phyloP scores from a whole-genome alignment of 1,284 basidiomycete species.

The Ganoderma lucidum region DNA sequence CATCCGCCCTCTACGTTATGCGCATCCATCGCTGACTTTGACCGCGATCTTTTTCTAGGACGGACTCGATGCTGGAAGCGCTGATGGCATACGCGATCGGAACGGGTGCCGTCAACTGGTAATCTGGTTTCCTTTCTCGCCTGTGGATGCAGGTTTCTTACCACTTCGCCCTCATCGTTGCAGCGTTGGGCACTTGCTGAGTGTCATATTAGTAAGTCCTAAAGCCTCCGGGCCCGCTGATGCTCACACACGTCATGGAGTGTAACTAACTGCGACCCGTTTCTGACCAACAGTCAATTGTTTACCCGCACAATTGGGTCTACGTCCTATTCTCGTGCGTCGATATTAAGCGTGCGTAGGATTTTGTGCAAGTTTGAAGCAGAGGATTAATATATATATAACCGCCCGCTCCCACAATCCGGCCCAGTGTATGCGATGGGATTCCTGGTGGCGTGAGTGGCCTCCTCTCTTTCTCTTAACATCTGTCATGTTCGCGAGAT shows the following conservation, averaged over 20 bases:
- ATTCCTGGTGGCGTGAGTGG: background rate
- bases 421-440: too few relatives aligned
- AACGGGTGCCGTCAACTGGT: slow-evolving; percentile 18
- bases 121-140: background rate
- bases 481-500: background rate
- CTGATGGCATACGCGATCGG: slow-evolving; percentile 19
- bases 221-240: background rate
- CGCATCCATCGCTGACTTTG: too few relatives aligned
- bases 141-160: too few relatives aligned
- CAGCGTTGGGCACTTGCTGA: slow-evolving; percentile 20
- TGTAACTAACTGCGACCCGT: background rate
- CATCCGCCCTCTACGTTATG: background rate
- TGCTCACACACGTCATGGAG: too few relatives aligned
- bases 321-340: slow-evolving; percentile 19
- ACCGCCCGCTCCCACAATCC: too few relatives aligned
- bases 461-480: background rate
- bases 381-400: too few relatives aligned
- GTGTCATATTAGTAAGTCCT: slow-evolving; percentile 18
- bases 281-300: slow-evolving; percentile 8
- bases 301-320: slow-evolving; percentile 16
- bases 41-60: slow-evolving; percentile 1
- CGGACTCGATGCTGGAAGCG: slow-evolving; percentile 17
- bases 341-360: slow-evolving; percentile 17
- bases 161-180: too few relatives aligned
- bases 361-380: too few relatives aligned